Base-by-base conservation (phyloP, 495 filamentous ascomycete species). In the Rhypophila decipiens region DNA sequence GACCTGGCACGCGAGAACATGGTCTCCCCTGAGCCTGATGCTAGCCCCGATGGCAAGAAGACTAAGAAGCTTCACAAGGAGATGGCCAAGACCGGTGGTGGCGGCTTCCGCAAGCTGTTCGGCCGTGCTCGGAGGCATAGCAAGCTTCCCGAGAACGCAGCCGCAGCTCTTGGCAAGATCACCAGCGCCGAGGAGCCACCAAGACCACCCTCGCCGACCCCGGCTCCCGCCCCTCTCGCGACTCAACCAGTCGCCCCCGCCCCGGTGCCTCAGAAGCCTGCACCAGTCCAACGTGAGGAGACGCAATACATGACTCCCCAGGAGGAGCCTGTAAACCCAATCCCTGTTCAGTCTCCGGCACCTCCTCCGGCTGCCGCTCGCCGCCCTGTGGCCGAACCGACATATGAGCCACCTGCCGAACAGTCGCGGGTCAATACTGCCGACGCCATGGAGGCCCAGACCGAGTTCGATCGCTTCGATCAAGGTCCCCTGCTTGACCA, bases 401-500 rank as follows among this genome's bases (percentile, higher is more conserved):
- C 72, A 35, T 68, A 78, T 53, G 70, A 78, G 58, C 69, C 75
- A 44, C 63, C 77, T 52, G 59, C 72, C 24, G 61, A 55, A 3
- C 39, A 77, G 13, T 85, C 83, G 12, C 78, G 77, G 35, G 74
- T 84, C 23, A 78, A 74, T 57, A 80, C 83, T 4, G 73, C 74
- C 21, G 87, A 91, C 56, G 78, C 80, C 33, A 70, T 70, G 10
- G 76, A 82, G 36, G 80, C 85, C 13, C 77, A 80, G 23, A 77
- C 82, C 5, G 84, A 84, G 39, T 94, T 95, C 67, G 79, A 84
- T 19, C 80, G 79, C 44, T 97, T 97, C 60, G 83, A 90, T 60
- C 90, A 96, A 68, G 93, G 93, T 11, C 93, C 93, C 3, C 71
- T 97, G 31, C 58, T 77, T 20, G 91, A 98, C 31, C 82, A 89